Percentiles rank a stretch among this genome's conserved stretches.
Conservation (phyloP, 169 alveolate genomes). For the Cryptosporidium sp. region DNA sequence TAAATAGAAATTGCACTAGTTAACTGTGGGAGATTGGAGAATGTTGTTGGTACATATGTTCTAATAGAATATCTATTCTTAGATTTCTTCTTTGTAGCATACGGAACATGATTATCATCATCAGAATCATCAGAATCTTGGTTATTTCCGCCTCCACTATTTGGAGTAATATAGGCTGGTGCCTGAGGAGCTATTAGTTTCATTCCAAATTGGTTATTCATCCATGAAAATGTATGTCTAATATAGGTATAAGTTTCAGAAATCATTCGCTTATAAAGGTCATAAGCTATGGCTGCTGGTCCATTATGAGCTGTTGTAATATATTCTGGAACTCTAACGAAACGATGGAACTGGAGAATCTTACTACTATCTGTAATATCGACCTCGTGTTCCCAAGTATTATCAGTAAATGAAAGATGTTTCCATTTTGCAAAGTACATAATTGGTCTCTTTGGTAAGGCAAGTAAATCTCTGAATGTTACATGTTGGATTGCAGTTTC, state of each 20-base stretch:
- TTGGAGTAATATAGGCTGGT: slow-evolving; percentile 57
- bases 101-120: slow-evolving; percentile 68
- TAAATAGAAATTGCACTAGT: slow-evolving; percentile 73
- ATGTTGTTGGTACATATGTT: slow-evolving; percentile 73
- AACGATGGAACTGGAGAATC: slow-evolving; percentile 69
- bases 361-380: slow-evolving; percentile 63
- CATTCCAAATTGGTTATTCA: slow-evolving; percentile 70
- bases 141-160: neutral
- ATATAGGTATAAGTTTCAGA: slow-evolving; percentile 69
- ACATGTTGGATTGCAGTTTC: slow-evolving; percentile 73
- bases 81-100: slow-evolving; percentile 51
- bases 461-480: slow-evolving; percentile 58
- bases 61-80: slow-evolving; percentile 71
- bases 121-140: slow-evolving; percentile 70
- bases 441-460: slow-evolving; percentile 61
- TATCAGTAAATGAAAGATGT: slow-evolving; percentile 66
- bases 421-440: slow-evolving; percentile 75
- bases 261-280: slow-evolving; percentile 64
- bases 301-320: slow-evolving; percentile 72
- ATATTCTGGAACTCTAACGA: slow-evolving; percentile 66
- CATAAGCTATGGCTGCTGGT: slow-evolving; percentile 68
- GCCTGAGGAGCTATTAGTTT: slow-evolving; percentile 72
- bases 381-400: slow-evolving; percentile 74
- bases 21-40: slow-evolving; percentile 63
- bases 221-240: slow-evolving; percentile 74